Base-by-base conservation (phyloP, 1,284 basidiomycete species). In the Moesziomyces parantarcticus region DNA sequence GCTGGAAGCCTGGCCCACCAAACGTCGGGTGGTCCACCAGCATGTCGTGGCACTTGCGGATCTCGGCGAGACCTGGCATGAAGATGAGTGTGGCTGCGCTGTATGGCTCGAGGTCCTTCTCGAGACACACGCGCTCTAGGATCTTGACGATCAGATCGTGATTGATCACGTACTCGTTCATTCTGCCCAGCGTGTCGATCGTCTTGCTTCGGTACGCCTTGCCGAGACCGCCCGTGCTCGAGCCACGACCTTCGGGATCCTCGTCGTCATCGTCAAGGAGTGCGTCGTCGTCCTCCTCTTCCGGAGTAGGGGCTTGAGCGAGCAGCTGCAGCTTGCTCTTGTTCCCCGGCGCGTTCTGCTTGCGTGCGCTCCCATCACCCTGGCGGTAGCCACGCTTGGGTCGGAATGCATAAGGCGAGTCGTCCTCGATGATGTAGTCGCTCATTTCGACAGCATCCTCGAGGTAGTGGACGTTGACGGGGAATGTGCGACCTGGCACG, bases 401-500 rank as follows among this genome's bases (percentile, higher is more conserved):
- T 11, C 57, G 56, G 59, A 70, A 87, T 5, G 92, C 93, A 84
- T 95, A 98, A 1, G 89, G 91, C 0, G 95, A 97, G 50, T 87
- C 88, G 55, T 84, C 82, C 88, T 87, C 80, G 64, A 99, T 89
- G 21, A 88, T 87, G 91, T 95, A 99, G n/a, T 89, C 87, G 13
- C 91, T 90, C 60, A 89, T 87, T 84, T 99, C 92, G 25, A 99
- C 88, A 0, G 93, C 94, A 84, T 99, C 97, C 84, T 99, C 97
- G 10, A 99, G 86, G 80, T 90, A 99, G 49, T 89, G 88, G 20
- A 92, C 88, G 49, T 93, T 90, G 13, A 99, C 97, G 10, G 97
- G 96, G 86, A 94, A 99, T 0, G 95, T 98, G n/a, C 97, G 89
- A 2, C 97, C 97, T 9, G 96, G 96, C 18, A 99, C 92, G 1